Percentiles rank a stretch among this genome's conserved stretches.
Evolutionary conservation across 805 yeast species (phyloP).

Genomic region (Ogataea saltuana): DNA sequence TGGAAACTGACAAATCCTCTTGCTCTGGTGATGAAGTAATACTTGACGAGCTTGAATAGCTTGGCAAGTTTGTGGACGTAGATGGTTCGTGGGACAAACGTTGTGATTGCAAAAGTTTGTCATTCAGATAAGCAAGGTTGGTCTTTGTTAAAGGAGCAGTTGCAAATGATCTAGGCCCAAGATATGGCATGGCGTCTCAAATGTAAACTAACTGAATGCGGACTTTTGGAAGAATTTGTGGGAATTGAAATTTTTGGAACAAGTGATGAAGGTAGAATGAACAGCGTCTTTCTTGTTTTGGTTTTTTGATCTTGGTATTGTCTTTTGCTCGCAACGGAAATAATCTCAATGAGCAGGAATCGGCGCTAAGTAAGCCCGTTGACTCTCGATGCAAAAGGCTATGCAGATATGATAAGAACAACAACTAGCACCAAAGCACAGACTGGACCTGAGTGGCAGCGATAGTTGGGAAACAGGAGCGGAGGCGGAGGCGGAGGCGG

Average conservation of each 20-base stretch:
- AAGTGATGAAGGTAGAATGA: background rate
- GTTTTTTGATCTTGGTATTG: constrained; percentile 2
- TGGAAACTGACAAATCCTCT: constrained; percentile 25
- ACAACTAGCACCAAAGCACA: background rate
- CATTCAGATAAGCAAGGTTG: constrained; percentile 34
- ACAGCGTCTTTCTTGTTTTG: constrained; percentile 7
- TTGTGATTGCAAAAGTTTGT: constrained; percentile 21
- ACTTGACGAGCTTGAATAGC: constrained; percentile 18
- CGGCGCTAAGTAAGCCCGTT: constrained; percentile 1
- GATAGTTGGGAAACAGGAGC: background rate
- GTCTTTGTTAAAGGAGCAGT: constrained; percentile 37
- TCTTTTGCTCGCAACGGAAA: background rate
- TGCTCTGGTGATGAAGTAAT: constrained; percentile 27
- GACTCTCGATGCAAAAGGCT: background rate
- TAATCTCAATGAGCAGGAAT: background rate
- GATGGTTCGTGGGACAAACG: constrained; percentile 2
- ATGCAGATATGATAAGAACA: background rate
- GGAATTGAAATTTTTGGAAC: background rate
- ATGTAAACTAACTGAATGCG: background rate
- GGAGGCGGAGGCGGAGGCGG: too few relatives aligned
- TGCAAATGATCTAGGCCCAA: constrained; percentile 38
- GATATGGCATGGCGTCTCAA: constrained; percentile 33
- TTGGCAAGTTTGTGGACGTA: constrained; percentile 1
- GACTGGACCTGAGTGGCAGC: too few relatives aligned
- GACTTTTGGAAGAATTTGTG: background rate